These are phyloP conservation scores for Panellus pusillus DNA, from an alignment of 768 basidiomycete species.

Conservation along the genomic window DNA sequence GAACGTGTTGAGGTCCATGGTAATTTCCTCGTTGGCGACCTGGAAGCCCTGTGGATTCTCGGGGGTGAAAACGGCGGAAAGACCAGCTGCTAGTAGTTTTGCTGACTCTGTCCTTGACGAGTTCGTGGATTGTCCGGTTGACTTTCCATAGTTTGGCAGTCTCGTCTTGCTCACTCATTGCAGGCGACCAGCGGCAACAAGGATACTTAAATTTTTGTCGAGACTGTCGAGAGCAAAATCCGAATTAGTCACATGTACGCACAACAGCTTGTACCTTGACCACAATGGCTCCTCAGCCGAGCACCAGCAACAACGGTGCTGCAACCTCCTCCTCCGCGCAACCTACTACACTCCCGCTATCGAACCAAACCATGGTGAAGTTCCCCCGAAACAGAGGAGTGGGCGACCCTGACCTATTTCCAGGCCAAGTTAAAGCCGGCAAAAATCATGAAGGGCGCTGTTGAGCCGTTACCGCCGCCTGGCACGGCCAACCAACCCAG, in stretches of 20 bases:
- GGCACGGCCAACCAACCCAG: constrained; percentile 29
- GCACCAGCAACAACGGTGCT: constrained; percentile 31
- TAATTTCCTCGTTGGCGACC: constrained; percentile 92
- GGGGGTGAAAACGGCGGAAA: constrained; percentile 27
- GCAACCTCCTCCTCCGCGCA: constrained; percentile 21
- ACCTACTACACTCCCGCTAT: constrained; percentile 43
- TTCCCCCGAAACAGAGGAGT: not conserved
- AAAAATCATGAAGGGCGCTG: constrained; percentile 80
- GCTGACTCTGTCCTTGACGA: constrained; percentile 90
- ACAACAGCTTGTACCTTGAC: not conserved
- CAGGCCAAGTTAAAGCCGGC: constrained; percentile 83
- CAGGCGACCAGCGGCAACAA: constrained; percentile 11
- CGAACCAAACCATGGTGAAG: constrained; percentile 51
- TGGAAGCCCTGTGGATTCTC: constrained; percentile 63
- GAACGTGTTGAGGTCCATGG: constrained; percentile 83
- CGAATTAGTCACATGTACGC: not conserved
- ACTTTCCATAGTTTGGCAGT: constrained; percentile 93
- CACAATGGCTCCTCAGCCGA: constrained; percentile 46
- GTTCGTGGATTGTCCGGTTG: constrained; percentile 93
- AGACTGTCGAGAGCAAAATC: not conserved
- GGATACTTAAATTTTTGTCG: not conserved
- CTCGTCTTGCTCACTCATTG: constrained; percentile 75
- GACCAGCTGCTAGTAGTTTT: constrained; percentile 8
- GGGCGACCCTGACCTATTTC: not conserved
- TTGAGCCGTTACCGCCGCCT: constrained; percentile 59